Evolutionary conservation across 495 filamentous ascomycete species (phyloP).

Genomic region (Podospora bellae-mahoneyi): DNA sequence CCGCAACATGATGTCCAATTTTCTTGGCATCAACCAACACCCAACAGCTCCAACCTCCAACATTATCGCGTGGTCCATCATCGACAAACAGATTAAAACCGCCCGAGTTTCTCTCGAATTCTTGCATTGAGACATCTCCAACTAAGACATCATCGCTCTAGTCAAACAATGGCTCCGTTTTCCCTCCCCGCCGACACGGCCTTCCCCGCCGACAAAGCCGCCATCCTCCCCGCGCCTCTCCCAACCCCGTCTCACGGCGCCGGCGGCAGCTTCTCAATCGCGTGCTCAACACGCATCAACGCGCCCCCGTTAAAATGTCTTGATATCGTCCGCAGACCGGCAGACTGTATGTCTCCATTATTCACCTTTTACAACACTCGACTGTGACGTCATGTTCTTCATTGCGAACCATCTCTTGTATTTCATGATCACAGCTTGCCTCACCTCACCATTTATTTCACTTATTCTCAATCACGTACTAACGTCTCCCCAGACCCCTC

Average conservation of each 20-base stretch:
- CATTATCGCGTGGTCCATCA: constrained; percentile 1
- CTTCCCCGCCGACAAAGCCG: neutral
- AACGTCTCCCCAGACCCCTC: constrained; percentile 19
- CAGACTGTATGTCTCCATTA: constrained; percentile 21
- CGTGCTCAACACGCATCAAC: constrained; percentile 30
- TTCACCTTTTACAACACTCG: neutral
- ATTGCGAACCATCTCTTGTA: neutral
- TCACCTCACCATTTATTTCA: neutral
- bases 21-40: constrained; percentile 8
- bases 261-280: constrained; percentile 31
- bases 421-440: neutral
- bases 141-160: constrained; percentile 6
- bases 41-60: neutral
- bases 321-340: constrained; percentile 26
- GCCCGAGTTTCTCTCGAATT: neutral
- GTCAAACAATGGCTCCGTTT: neutral
- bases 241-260: constrained; percentile 33
- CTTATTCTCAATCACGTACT: neutral
- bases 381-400: neutral
- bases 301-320: constrained; percentile 30
- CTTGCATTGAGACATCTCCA: neutral
- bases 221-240: constrained; percentile 12
- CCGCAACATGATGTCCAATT: neutral
- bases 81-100: neutral
- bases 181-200: neutral